These are phyloP conservation scores for Flaveria linearis DNA, from an alignment of 129 eudicot species.

Conservation along the genomic window DNA sequence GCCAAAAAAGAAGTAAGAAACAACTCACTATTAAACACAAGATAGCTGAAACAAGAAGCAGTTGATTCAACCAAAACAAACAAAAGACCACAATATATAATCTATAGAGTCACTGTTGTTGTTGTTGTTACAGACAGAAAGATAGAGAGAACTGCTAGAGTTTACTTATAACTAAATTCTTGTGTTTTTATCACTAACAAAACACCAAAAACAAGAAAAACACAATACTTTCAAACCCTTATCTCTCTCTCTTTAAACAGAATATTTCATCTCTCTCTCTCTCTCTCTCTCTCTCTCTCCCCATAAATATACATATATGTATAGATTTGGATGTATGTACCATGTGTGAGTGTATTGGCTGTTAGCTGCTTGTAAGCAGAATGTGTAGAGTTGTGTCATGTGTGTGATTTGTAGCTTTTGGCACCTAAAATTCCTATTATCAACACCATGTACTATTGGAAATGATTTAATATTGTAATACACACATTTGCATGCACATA, in stretches of 20 bases:
- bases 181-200: constrained; percentile 49
- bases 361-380: constrained; percentile 79
- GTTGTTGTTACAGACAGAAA: constrained; percentile 44
- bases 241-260: constrained; percentile 34
- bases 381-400: constrained; percentile 83
- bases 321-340: constrained; percentile 10
- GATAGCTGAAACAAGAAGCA: constrained; percentile 37
- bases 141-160: constrained; percentile 44
- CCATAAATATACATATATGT: background rate
- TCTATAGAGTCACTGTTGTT: constrained; percentile 30
- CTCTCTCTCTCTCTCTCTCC: constrained; percentile 6
- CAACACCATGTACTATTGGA: constrained; percentile 30
- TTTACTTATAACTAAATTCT: constrained; percentile 44
- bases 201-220: constrained; percentile 66
- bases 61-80: constrained; percentile 38
- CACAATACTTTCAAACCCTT: constrained; percentile 29
- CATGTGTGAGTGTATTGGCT: constrained; percentile 55
- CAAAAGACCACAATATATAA: constrained; percentile 44
- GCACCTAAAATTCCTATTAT: constrained; percentile 59
- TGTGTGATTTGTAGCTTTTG: constrained; percentile 62
- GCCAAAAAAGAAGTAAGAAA: constrained; percentile 49
- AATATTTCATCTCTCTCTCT: constrained; percentile 42
- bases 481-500: constrained; percentile 38
- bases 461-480: constrained; percentile 2
- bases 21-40: constrained; percentile 30